Base-by-base conservation (phyloP, 192 early-diverging fungal genomes). In the Haplosporangium gracile region DNA sequence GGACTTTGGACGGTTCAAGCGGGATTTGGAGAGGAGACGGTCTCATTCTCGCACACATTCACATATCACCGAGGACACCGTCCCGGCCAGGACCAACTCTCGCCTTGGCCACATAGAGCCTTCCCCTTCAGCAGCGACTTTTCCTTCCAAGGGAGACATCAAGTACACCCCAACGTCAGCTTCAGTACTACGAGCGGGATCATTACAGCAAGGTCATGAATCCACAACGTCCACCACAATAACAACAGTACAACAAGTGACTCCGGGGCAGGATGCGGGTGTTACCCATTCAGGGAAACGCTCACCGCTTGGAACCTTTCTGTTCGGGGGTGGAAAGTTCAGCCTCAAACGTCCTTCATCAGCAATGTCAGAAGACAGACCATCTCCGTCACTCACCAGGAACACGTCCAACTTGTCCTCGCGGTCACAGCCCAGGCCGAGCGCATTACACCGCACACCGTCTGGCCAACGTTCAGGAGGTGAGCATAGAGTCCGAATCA, bases 1-100 rank as follows among this genome's bases (percentile, higher is more conserved):
- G 51, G 82, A 85, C 49, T 85, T 85, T 65, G 82, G 82, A 1
- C 57, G 82, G 39, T 85, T 85, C 57, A 85, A 85, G 45, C 45
- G 82, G 11, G 82, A 85, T 26, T 70, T 85, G 26, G 82, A 79
- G 43, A 74, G 82, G 32, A 43, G 82, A 72, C 72, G 51, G 36
- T 68, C 74, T 5, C 42, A 68, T 29, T 43, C 38, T 49, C 73
- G 47, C 4, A 53, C 73, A n/a, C 73, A 53, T 15, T 75, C 51
- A 34, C 49, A 53, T 53, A 51, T 13, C 32, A 75, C 42, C 20
- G 51, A 53, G 32, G 34, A 49, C 34, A 5, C 36, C 11, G 0
- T 34, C 34, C 73, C 29, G 57, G 32, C 70, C 47, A 53, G 47
- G 34, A 57, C 32, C 10, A 47, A 73, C 32, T 73, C 72, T 5